These are phyloP conservation scores for Pyrenochaeta sp. DNA, from an alignment of 2,329 filamentous ascomycete genomes.

Conservation along the genomic window DNA sequence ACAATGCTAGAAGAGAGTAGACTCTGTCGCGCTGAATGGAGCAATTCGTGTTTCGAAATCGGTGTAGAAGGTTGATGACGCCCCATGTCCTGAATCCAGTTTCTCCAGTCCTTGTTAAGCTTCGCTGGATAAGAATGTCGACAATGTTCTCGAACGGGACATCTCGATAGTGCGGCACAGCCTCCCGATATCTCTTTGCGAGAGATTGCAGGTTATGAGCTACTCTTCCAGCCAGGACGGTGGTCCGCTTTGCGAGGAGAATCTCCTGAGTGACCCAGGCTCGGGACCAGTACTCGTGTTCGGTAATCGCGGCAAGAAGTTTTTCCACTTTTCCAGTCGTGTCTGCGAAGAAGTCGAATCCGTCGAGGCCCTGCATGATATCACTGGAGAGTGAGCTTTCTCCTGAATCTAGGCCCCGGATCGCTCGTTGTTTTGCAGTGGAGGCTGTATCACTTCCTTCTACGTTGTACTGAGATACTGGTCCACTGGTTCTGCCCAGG, in stretches of 20 bases:
- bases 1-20: slow-evolving; percentile 9
- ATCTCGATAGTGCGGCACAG: background rate
- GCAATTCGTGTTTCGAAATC: slow-evolving; percentile 11
- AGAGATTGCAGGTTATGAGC: background rate
- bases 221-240: slow-evolving; percentile 2
- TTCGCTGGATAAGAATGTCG: slow-evolving; percentile 4
- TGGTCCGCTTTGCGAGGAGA: slow-evolving; percentile 1
- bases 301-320: slow-evolving; percentile 1
- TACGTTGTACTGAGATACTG: too few relatives aligned
- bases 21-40: slow-evolving; percentile 5
- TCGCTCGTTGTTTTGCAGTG: too few relatives aligned
- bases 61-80: slow-evolving; percentile 6
- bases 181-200: background rate
- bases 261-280: slow-evolving; percentile 18
- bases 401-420: too few relatives aligned
- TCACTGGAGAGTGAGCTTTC: too few relatives aligned
- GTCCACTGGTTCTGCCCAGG: background rate
- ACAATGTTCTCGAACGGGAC: slow-evolving; percentile 5
- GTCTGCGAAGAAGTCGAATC: background rate
- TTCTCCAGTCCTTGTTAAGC: background rate
- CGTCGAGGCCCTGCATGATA: background rate
- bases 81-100: slow-evolving; percentile 4
- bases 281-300: slow-evolving; percentile 11
- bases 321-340: slow-evolving; percentile 7
- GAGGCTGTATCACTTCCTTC: too few relatives aligned